Conservation (phyloP, 768 basidiomycete genomes). For the Cyclocybe cylindracea region DNA sequence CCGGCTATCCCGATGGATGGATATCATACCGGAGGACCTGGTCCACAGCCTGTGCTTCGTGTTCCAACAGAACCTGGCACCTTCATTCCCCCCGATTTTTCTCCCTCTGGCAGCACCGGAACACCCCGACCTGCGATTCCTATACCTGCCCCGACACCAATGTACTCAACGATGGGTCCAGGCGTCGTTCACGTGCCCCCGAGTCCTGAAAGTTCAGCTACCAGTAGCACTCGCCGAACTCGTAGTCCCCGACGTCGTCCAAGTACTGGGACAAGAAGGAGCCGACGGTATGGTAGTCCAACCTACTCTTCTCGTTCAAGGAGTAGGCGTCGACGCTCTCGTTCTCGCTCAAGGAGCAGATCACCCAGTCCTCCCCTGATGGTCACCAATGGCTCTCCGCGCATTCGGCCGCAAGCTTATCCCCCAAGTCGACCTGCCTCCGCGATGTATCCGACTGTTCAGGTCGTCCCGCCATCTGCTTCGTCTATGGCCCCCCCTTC, state of each 20-base stretch:
- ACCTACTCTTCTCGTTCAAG: slow-evolving; percentile 5
- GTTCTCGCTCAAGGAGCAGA: not conserved
- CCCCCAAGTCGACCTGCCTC: not conserved
- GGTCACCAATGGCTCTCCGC: slow-evolving; percentile 16
- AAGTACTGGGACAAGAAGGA: slow-evolving; percentile 15
- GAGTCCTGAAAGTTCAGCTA: slow-evolving; percentile 7
- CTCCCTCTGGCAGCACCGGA: slow-evolving; percentile 10
- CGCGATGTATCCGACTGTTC: slow-evolving; percentile 10
- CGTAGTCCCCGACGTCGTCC: slow-evolving; percentile 13
- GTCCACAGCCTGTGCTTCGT: slow-evolving; percentile 9
- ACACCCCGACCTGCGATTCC: slow-evolving; percentile 9
- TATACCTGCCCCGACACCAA: not conserved
- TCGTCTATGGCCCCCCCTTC: slow-evolving; percentile 10
- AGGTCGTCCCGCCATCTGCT: slow-evolving; percentile 18
- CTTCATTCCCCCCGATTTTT: slow-evolving; percentile 24
- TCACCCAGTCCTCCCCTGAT: slow-evolving; percentile 9
- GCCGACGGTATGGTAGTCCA: slow-evolving; percentile 8
- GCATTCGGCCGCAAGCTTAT: not conserved
- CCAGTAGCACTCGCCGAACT: slow-evolving; percentile 8
- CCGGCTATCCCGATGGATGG: slow-evolving; percentile 18
- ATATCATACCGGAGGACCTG: slow-evolving; percentile 15
- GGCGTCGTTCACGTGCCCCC: slow-evolving; percentile 12
- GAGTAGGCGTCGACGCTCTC: slow-evolving; percentile 5
- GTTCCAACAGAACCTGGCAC: no score
- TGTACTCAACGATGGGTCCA: slow-evolving; percentile 14